phyloP scores from a whole-genome alignment of 1,139 yeast genomes.

The Debaryomycetaceae sp. region DNA sequence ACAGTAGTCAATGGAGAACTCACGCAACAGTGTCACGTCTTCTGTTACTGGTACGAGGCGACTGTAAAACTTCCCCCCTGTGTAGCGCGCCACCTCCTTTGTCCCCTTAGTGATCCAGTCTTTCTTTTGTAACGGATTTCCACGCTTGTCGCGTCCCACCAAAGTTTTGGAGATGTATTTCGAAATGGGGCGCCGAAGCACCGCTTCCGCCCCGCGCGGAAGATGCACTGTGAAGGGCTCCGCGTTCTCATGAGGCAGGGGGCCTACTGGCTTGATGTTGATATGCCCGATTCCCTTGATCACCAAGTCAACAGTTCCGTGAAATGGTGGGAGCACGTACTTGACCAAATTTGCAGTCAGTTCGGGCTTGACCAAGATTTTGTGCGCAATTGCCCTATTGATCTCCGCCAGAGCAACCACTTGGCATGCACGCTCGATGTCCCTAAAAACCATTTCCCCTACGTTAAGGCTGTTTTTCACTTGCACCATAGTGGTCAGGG shows the following conservation, averaged over 20 bases:
- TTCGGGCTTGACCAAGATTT: slow-evolving; percentile 28
- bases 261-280: slow-evolving; percentile 61
- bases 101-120: slow-evolving; percentile 25
- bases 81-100: slow-evolving; percentile 22
- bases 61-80: slow-evolving; percentile 21
- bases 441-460: slow-evolving; percentile 22
- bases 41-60: slow-evolving; percentile 18
- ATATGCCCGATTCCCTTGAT: slow-evolving; percentile 66
- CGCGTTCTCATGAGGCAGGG: slow-evolving; percentile 13
- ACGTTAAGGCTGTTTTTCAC: slow-evolving; percentile 33
- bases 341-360: slow-evolving; percentile 32
- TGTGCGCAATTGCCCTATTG: slow-evolving; percentile 19
- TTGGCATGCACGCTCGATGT: slow-evolving; percentile 24
- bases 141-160: slow-evolving; percentile 35
- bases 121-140: slow-evolving; percentile 31
- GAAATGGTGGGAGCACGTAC: slow-evolving; percentile 61
- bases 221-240: slow-evolving; percentile 26
- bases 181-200: slow-evolving; percentile 35
- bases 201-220: slow-evolving; percentile 27
- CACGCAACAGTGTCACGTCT: slow-evolving; percentile 8
- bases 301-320: slow-evolving; percentile 64
- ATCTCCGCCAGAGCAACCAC: slow-evolving; percentile 12
- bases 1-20: slow-evolving; percentile 8
- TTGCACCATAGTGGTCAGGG: slow-evolving; percentile 40
- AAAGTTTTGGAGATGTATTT: slow-evolving; percentile 29